Conservation (phyloP, 495 filamentous ascomycete genomes). For the Penicillium nucicola region DNA sequence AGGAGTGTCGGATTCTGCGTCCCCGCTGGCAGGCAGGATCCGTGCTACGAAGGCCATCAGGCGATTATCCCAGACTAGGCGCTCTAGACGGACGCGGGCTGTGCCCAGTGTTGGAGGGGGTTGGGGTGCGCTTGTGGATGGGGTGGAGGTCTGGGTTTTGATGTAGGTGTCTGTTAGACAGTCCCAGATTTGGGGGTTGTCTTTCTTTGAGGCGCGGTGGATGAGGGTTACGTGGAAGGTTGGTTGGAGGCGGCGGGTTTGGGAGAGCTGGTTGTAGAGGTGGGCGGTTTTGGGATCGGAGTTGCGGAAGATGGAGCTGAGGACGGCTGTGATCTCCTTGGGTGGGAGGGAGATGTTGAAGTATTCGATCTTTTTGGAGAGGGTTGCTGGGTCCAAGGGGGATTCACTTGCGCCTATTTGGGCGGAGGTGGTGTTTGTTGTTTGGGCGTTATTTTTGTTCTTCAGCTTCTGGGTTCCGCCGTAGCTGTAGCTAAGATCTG, state of each 20-base stretch:
- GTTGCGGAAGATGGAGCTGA: constrained; percentile 65
- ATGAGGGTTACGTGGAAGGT: constrained; percentile 94
- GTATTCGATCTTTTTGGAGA: constrained; percentile 70
- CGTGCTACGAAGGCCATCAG: constrained; percentile 87
- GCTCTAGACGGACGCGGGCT: constrained; percentile 58
- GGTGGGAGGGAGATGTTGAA: constrained; percentile 67
- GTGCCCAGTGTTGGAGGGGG: constrained; percentile 42
- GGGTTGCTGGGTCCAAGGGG: constrained; percentile 15
- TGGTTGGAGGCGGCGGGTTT: constrained; percentile 69
- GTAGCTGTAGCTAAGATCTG: constrained; percentile 59
- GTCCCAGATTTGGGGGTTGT: constrained; percentile 68
- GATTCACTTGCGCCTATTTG: constrained; percentile 2
- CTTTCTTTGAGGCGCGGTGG: constrained; percentile 62
- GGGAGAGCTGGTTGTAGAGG: constrained; percentile 74
- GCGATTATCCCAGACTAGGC: constrained; percentile 73
- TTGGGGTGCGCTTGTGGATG: constrained; percentile 33
- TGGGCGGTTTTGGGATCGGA: constrained; percentile 44
- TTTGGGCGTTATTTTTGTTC: constrained; percentile 29
- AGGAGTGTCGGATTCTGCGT: constrained; percentile 19
- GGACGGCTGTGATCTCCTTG: constrained; percentile 52
- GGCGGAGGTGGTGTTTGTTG: constrained; percentile 12
- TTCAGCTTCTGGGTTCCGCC: constrained; percentile 34
- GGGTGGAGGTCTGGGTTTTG: constrained; percentile 33
- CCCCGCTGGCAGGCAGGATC: constrained; percentile 41
- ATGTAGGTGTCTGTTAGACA: constrained; percentile 53